Base-by-base conservation (phyloP, 2,329 filamentous ascomycete species). In the Peltaster fructicola region DNA sequence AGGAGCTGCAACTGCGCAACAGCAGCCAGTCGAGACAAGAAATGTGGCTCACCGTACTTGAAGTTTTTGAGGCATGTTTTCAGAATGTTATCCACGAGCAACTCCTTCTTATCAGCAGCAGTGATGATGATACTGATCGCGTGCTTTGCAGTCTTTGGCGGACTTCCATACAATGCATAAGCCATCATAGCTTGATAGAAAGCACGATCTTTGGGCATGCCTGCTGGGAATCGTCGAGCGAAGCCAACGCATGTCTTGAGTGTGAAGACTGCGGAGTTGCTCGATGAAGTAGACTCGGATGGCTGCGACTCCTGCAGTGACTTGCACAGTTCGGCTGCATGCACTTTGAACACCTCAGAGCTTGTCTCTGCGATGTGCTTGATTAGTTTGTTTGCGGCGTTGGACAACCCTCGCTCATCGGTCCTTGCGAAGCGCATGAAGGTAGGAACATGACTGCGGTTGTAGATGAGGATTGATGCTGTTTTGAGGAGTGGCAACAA, bases 171-270 rank as follows among this genome's bases (percentile, higher is more conserved):
- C 11, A 85, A 62, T 2, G 84, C 79, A 48, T 88, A 95, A 39
- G 68, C 74, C 32, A 75, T 70, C 47, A 98, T 64, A 1, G 81
- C 74, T 41, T 88, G 72, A 15, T 71, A 61, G 40, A 95, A 85
- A 36, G 77, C 78, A 28, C 74, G 70, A 33, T 91, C 78, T 30
- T 70, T 67, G 1, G 79, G 78, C 26, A 98, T 68, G 31, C 95
- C 84, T 7, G 72, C 63, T 0, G 85, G 73, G 38, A 90, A 85
- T 39, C 75, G 82, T 42, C 74, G 75, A 2, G 84, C 79, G 47
- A 92, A 98, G 2, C 78, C 81, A 7, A 85, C 78, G 47, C 88
- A 93, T 3, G 90, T 85, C 47, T 91, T 93, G 30, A 98, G 61
- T 2, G 85, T 85, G 41, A 93, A 80, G 8, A 88, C 79, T n/a